Evolutionary conservation across 2,329 filamentous ascomycete species (phyloP).

Genomic region (Sporothrix euskadiensis): DNA sequence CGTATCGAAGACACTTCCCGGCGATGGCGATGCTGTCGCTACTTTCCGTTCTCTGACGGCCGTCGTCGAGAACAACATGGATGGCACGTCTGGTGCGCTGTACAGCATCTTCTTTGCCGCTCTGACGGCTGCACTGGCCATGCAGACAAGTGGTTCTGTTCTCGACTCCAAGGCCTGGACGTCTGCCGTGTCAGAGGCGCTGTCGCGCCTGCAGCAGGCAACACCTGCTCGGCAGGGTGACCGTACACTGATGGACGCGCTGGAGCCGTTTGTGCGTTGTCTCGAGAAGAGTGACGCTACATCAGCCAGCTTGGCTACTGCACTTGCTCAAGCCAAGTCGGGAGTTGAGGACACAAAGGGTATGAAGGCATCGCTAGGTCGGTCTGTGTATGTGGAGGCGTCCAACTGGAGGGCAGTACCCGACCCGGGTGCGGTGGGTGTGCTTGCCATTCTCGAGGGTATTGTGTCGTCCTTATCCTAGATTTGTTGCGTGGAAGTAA

Average conservation of each 20-base stretch:
- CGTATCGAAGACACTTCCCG: constrained; percentile 46
- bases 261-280: constrained; percentile 79
- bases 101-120: constrained; percentile 86
- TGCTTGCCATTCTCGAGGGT: constrained; percentile 15
- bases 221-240: constrained; percentile 87
- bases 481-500: not conserved
- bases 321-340: constrained; percentile 70
- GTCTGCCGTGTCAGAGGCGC: constrained; percentile 42
- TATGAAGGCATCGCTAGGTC: constrained; percentile 86
- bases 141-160: constrained; percentile 32
- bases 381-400: constrained; percentile 78
- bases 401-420: constrained; percentile 68
- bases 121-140: constrained; percentile 62
- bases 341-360: constrained; percentile 82
- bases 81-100: constrained; percentile 60
- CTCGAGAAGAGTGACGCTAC: constrained; percentile 48
- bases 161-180: not conserved
- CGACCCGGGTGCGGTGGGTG: constrained; percentile 61
- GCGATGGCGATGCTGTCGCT: constrained; percentile 44
- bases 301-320: constrained; percentile 65
- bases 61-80: constrained; percentile 56
- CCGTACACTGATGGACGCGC: constrained; percentile 82
- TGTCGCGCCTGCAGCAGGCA: constrained; percentile 68
- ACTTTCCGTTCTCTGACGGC: constrained; percentile 54
- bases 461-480: not conserved